Evolutionary conservation across 2,329 filamentous ascomycete genomes (phyloP), one percentile per base, ranked within the genome.

Genomic region (Beauveria scarabaeidicola): DNA sequence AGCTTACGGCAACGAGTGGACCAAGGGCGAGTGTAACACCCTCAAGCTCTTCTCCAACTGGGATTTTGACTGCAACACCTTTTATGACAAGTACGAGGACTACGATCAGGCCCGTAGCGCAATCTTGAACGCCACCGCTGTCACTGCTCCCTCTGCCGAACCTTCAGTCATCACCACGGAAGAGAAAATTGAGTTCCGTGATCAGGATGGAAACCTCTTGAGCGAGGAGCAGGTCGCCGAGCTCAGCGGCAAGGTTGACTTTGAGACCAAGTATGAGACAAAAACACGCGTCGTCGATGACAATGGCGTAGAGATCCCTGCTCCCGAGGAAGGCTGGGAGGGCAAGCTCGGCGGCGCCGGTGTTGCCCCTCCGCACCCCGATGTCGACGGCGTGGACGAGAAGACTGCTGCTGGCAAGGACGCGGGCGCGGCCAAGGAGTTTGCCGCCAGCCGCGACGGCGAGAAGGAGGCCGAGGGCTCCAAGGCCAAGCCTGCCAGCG

Each of bases 41-140:
- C 87, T 94, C 63, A 97, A 97, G 79, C 78, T 99, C 13, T 87
- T 97, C 70, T 78, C 82, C 61, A 87, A 85, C 1, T 99, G 94
- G 94, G 94, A 99, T 72, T 99, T 93, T 83, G 94, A 99, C 74
- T 99, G 94, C 82, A 96, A 96, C 74, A 92, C 84, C 62, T 99
- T 99, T 78, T 80, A 88, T 67, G 86, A 87, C 65, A 86, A 56
- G 41, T 65, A 69, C 64, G 64, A 65, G 54, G 65, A 68, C 61
- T 61, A 61, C 51, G 66, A n/a, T 5, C 17, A 72, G 41, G 68
- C 71, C 43, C 70, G 65, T 41, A 75, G 80, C 62, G 82, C 80
- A 5, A 13, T 52, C 23, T 43, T 41, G 3, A 61, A 48, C 47
- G 21, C n/a, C 21, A 77, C 76, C 46, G 77, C 79, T 6, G 77